Evolutionary conservation across 2,329 filamentous ascomycete genomes (phyloP), one percentile per base, ranked within the genome.

Genomic region (Blumeria graminis): DNA sequence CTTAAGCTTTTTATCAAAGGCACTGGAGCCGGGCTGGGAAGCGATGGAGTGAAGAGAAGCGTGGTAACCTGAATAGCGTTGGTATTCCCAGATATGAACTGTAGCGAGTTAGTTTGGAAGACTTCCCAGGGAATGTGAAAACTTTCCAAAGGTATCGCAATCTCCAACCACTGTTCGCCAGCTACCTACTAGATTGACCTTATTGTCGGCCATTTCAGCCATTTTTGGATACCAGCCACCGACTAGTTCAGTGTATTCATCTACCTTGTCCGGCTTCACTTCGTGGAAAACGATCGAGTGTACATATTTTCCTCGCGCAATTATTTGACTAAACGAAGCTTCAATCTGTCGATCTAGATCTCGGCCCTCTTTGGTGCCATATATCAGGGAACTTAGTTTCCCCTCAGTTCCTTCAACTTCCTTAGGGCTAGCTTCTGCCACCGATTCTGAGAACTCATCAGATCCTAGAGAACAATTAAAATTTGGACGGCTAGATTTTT

Each of bases 21-120:
- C 82, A 62, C 81, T 72, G 68, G 87, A 96, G 16, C 88, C 87
- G 60, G 86, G 84, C 65, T 94, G 86, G 63, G 76, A 72, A 59
- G 86, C 80, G 62, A 96, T 94, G 63, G 77, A 79, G 72, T 95
- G 78, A 51, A 94, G 76, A 18, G 92, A 96, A 59, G 84, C 81
- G 70, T 98, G 92, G 70, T 96, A 96, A 59, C 92, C 92, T 63
- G 89, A 77, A 71, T 96, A 98, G 64, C 89, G 84, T 70, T 96
- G 89, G 70, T 98, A 98, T 70, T 98, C 92, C 92, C 92, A 98
- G 65, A 98, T 98, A 69, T 98, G 92, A 55, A 98, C 92, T 96
- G 64, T 55, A 35, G 32, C n/a, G n/a, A 56, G 70, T 65, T 71
- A 67, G 62, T 61, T 69, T 64, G 70, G 66, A 61, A 62, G 55